phyloP scores from a whole-genome alignment of 257 asterid genomes.

The Nicotiana benthamiana region DNA sequence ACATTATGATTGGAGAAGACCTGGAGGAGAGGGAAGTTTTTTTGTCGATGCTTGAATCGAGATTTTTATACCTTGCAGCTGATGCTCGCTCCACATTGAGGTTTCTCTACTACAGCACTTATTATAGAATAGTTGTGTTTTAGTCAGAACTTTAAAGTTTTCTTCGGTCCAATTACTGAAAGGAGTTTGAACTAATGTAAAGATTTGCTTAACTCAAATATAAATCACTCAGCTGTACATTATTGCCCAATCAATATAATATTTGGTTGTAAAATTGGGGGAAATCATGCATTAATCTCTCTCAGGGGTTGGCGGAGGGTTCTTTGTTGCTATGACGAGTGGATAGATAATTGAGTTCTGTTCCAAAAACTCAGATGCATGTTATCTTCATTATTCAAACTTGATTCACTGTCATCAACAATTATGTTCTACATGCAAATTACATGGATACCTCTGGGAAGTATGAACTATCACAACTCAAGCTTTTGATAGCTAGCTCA shows the following conservation, averaged over 20 bases:
- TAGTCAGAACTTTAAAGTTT: too few species aligned
- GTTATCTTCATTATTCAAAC: not conserved
- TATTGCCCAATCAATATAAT: not conserved
- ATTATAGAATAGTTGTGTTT: not conserved
- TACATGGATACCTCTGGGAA: not conserved
- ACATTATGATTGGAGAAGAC: slow-evolving; percentile 66
- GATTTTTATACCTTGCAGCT: slow-evolving; percentile 93
- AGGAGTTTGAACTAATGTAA: not conserved
- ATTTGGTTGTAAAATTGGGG: not conserved
- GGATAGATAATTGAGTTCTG: not conserved
- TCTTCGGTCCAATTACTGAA: not conserved
- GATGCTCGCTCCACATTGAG: slow-evolving; percentile 90
- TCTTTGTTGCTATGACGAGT: not conserved
- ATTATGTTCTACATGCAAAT: not conserved
- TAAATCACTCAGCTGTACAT: not conserved
- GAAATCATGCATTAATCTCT: not conserved
- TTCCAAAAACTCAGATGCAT: not conserved
- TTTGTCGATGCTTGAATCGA: slow-evolving; percentile 71
- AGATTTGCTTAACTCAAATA: not conserved
- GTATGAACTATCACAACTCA: not conserved
- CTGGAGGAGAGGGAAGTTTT: slow-evolving; percentile 76
- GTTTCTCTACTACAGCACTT: slow-evolving; percentile 27
- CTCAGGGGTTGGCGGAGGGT: not conserved
- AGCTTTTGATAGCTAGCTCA: not conserved
- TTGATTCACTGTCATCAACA: not conserved